A percentile compares a stretch with the other conserved stretches of the same genome.
Evolutionary conservation across 352 stramenopile species (phyloP).

Genomic region (Aphanomyces astaci): DNA sequence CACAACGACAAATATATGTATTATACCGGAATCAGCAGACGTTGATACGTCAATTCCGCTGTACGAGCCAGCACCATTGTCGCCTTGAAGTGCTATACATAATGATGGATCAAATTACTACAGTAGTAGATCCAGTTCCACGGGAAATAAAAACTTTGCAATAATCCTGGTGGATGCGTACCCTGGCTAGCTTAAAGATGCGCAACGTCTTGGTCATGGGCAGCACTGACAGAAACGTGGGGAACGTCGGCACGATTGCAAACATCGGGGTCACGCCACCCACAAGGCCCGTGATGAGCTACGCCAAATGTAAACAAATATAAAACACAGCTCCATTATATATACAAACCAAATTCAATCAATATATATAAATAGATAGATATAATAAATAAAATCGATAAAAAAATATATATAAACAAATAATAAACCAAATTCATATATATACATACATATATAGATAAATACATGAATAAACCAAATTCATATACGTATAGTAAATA

Average conservation of each 20-base stretch:
- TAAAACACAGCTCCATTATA: too few relatives aligned
- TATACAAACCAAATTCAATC: too few relatives aligned
- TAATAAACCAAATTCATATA: too few relatives aligned
- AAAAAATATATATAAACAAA: too few relatives aligned
- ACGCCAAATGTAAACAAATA: neutral
- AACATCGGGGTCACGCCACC: constrained; percentile 37
- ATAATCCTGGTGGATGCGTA: constrained; percentile 28
- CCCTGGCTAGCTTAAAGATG: constrained; percentile 60
- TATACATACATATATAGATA: too few relatives aligned
- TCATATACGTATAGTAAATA: too few relatives aligned
- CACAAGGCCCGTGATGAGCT: constrained; percentile 31
- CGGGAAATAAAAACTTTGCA: neutral
- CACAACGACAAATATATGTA: neutral
- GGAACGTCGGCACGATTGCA: constrained; percentile 48
- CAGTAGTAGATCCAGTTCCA: neutral
- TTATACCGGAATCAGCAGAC: constrained; percentile 51
- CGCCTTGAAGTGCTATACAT: constrained; percentile 46
- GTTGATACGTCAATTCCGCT: constrained; percentile 43
- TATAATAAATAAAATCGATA: too few relatives aligned
- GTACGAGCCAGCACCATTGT: constrained; percentile 58
- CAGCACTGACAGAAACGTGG: constrained; percentile 57
- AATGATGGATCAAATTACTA: neutral
- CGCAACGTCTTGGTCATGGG: constrained; percentile 64
- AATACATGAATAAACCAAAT: too few relatives aligned
- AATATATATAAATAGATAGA: too few relatives aligned